Percentiles rank a stretch among this genome's conserved stretches.
phyloP scores from a whole-genome alignment of 1,284 basidiomycete genomes.

The Wolfiporia cocos region DNA sequence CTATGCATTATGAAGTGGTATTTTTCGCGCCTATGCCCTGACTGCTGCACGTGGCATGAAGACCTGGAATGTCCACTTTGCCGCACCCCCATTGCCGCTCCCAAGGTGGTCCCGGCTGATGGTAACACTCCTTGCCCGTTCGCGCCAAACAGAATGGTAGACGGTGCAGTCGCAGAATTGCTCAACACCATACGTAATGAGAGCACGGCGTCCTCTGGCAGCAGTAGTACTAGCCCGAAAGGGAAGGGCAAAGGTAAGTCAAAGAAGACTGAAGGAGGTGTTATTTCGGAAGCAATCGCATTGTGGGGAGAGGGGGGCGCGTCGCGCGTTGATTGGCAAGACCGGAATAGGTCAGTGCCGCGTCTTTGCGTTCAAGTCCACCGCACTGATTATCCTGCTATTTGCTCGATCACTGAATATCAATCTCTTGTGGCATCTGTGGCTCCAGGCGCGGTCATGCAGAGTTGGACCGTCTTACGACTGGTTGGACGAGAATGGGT shows the following conservation, averaged over 20 bases:
- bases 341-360: conserved; percentile 12
- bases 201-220: too few species aligned
- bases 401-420: not conserved
- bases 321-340: conserved; percentile 14
- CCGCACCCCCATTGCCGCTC: conserved; percentile 46
- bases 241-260: not conserved
- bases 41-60: conserved; percentile 61
- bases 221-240: too few species aligned
- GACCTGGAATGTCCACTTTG: conserved; percentile 62
- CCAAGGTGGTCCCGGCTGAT: conserved; percentile 41
- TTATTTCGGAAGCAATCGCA: not conserved
- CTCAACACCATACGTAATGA: conserved; percentile 33
- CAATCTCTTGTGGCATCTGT: too few species aligned
- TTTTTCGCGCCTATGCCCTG: conserved; percentile 54
- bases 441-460: not conserved
- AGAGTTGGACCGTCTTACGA: conserved; percentile 1
- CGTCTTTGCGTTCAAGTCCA: not conserved
- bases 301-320: conserved; percentile 12
- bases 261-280: conserved; percentile 2
- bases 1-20: conserved; percentile 61
- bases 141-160: conserved; percentile 51
- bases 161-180: conserved; percentile 40
- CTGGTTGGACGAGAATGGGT: not conserved
- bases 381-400: not conserved
- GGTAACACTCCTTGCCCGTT: conserved; percentile 55